Evolutionary conservation across 2,329 filamentous ascomycete species (phyloP), one percentile per base, ranked within the genome.

Genomic region (Fusarium virguliforme): DNA sequence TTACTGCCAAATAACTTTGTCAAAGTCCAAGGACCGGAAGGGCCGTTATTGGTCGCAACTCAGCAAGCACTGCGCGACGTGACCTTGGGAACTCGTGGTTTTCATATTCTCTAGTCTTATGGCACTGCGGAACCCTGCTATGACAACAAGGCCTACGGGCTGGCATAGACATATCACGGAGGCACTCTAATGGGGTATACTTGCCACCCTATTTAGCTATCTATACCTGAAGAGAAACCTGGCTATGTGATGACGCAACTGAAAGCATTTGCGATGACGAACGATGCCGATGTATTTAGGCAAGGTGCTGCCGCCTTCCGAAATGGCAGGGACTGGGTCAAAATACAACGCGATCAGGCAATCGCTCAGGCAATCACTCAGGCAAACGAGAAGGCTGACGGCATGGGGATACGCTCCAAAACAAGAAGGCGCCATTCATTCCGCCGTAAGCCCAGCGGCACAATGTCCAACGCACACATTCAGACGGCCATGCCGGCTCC

Each of bases 221-320:
- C 65, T 6, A 68, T 12, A 26, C 68, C 76, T 51, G 75, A 69
- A 68, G 18, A 15, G 50, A 77, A 60, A 24, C 76, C 78, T 26
- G 78, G 79, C 61, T 85, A 83, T 72, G 74, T 81, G 54, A 85
- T 84, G 81, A 83, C 79, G 13, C 71, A 78, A 46, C 6, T 83
- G 6, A 62, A 72, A 0, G 34, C 15, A 1, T 83, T 55, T 46
- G 59, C 7, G 6, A 56, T 84, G 68, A 81, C 75, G 0, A 57
- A 64, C 22, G 63, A 74, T 55, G 18, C 55, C 4, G 71, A 81
- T 4, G 71, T 58, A 1, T 84, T 83, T 66, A 64, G 76, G 9
- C 26, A 78, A 65, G 83, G 81, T 22, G 77, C 74, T 18, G 75
- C 75, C 12, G 80, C 80, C 37, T 83, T 80, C 65, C 75, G 83